Evolutionary conservation across 2,329 filamentous ascomycete species (phyloP).

Genomic region (Coleophoma eucalyptorum): DNA sequence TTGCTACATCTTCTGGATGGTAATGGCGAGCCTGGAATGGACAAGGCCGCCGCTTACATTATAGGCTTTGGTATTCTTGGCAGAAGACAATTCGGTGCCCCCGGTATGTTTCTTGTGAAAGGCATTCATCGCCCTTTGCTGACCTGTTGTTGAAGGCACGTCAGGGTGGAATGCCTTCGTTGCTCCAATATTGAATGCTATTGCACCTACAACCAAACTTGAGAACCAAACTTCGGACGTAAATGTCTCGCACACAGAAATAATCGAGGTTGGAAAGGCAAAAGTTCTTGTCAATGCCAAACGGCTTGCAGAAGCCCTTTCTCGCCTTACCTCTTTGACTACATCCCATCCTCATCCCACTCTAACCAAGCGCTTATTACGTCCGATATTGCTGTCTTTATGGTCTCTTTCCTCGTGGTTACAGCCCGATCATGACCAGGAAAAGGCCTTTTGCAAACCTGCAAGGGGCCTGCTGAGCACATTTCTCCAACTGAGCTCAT

Average conservation of each 20-base stretch:
- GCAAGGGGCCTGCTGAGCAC: constrained; percentile 49
- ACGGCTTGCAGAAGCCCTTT: constrained; percentile 47
- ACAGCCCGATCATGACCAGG: constrained; percentile 27
- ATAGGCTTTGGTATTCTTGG: constrained; percentile 66
- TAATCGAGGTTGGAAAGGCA: constrained; percentile 7
- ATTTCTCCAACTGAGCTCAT: constrained; percentile 52
- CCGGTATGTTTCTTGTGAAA: constrained; percentile 38
- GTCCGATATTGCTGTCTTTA: constrained; percentile 54
- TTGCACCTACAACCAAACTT: constrained; percentile 38
- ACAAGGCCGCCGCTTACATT: constrained; percentile 55
- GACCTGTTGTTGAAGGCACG: no score
- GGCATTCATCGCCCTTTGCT: no score
- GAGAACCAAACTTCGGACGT: background rate
- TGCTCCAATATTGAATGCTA: constrained; percentile 47
- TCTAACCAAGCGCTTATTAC: constrained; percentile 56
- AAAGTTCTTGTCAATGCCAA: constrained; percentile 34
- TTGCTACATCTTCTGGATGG: constrained; percentile 60
- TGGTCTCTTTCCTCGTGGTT: constrained; percentile 59
- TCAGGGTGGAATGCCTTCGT: constrained; percentile 62
- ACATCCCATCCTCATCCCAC: constrained; percentile 65
- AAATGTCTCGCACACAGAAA: background rate
- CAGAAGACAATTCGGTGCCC: constrained; percentile 58
- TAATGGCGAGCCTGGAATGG: constrained; percentile 50
- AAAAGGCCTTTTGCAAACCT: constrained; percentile 38
- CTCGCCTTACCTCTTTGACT: constrained; percentile 50